Evolutionary conservation across 2,329 filamentous ascomycete species (phyloP).

Genomic region (Fusarium annulatum): DNA sequence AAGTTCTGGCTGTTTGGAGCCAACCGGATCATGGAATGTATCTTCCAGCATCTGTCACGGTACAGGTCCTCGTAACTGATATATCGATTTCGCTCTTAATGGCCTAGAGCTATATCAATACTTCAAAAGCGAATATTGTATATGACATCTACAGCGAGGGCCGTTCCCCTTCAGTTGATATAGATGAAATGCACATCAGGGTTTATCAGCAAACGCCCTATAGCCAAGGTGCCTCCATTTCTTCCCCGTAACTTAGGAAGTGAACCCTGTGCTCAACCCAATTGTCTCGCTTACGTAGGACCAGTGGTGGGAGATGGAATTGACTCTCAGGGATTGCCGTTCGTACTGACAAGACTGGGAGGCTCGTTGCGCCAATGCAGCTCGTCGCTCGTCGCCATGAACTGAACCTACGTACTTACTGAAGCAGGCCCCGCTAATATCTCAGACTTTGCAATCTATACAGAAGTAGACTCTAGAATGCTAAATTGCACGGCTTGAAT

Average conservation of each 20-base stretch:
- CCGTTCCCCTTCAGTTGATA: not conserved
- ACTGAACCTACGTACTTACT: too few relatives aligned
- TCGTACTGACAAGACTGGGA: not conserved
- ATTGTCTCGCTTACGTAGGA: fast-evolving
- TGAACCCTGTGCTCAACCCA: fast-evolving
- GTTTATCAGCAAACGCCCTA: not conserved
- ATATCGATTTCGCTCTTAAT: too few relatives aligned
- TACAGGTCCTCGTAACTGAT: not conserved
- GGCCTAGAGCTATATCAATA: fast-evolving
- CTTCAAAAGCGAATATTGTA: fast-evolving
- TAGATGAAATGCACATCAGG: not conserved
- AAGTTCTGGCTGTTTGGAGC: too few relatives aligned
- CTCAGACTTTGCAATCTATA: not conserved
- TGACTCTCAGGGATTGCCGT: not conserved
- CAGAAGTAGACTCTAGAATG: fast-evolving
- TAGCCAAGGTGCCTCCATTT: not conserved
- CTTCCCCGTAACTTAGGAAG: fast-evolving
- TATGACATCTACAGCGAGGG: not conserved
- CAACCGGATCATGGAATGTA: fast-evolving
- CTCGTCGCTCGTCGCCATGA: not conserved
- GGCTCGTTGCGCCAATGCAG: not conserved
- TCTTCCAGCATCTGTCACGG: not conserved
- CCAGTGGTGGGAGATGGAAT: too few relatives aligned
- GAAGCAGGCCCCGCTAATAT: too few relatives aligned
- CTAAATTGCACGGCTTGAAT: not conserved